Base-by-base conservation (phyloP, 2,329 filamentous ascomycete species). In the Fusarium piperis region DNA sequence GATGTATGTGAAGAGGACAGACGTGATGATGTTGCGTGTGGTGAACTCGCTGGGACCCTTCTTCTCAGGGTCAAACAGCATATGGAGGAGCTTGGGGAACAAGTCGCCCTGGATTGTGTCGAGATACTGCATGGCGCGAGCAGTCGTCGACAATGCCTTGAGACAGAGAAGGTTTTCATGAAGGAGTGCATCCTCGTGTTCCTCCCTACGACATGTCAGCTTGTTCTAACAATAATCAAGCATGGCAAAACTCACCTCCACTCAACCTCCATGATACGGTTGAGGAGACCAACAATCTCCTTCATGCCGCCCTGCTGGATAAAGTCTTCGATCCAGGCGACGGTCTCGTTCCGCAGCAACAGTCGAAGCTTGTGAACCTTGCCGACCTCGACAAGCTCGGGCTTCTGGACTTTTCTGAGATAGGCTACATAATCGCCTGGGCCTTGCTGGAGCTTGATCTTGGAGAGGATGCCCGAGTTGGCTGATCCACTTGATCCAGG, bases 21-120 rank as follows among this genome's bases (percentile, higher is more conserved):
- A 96, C 38, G 95, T 93, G 78, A 98, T 92, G 75, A 98, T 94
- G 75, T 92, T 92, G 62, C 96, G 91, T 13, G 96, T 98, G 6
- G 93, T 96, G 80, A 97, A 99, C 81, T 99, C 96, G 83, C 94
- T 97, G 0, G 96, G 96, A 0, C 96, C 96, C 80, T 98, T 98
- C 85, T 95, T 97, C 79, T 98, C 95, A n/a, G 97, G 94, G 77
- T 98, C 95, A 77, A 98, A 98, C 41, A 98, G 86, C 92, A 98
- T 94, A 65, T 89, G 89, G 52, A 98, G 83, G 52, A 99, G 85
- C 28, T 93, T 93, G 2, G 95, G 94, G 77, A 98, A 98, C 10
- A 99, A 86, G 0, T 92, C 91, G 7, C 86, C 85, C 73, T 97
- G 94, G 64, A 97, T 93, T 11, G 90, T 89, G 72, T 93, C 89